phyloP scores from a whole-genome alignment of 768 basidiomycete species.

The Lentinula edodes region DNA sequence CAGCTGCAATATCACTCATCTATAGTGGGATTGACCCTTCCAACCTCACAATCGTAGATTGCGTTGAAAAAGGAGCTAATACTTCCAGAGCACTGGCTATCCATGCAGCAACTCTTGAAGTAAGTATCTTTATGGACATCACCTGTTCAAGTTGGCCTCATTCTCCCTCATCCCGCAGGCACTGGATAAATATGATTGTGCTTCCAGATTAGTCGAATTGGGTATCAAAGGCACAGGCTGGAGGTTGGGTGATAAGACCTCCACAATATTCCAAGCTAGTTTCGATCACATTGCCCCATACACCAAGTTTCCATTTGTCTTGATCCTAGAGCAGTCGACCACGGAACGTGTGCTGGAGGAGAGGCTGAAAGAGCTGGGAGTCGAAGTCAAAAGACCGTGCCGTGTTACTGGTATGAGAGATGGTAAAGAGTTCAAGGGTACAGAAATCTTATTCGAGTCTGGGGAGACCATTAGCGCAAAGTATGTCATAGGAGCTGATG shows the following conservation, averaged over 20 bases:
- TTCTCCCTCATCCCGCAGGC: slow-evolving; percentile 18
- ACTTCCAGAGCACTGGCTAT: slow-evolving; percentile 35
- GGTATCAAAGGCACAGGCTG: slow-evolving; percentile 20
- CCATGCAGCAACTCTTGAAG: slow-evolving; percentile 45
- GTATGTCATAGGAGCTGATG: slow-evolving; percentile 37
- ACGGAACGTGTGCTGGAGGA: slow-evolving; percentile 32
- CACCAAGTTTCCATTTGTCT: slow-evolving; percentile 31
- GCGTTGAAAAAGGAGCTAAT: slow-evolving; percentile 23
- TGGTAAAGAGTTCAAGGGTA: slow-evolving; percentile 15
- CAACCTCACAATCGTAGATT: slow-evolving; percentile 35
- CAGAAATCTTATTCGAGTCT: background rate
- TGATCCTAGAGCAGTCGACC: slow-evolving; percentile 30
- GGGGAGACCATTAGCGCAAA: background rate
- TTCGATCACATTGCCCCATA: slow-evolving; percentile 22
- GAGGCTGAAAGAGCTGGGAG: slow-evolving; percentile 20
- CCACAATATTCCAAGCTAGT: slow-evolving; percentile 9
- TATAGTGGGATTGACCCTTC: slow-evolving; percentile 22
- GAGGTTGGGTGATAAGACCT: slow-evolving; percentile 16
- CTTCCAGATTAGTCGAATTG: slow-evolving; percentile 23
- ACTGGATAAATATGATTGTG: slow-evolving; percentile 29
- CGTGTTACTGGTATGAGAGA: slow-evolving; percentile 25
- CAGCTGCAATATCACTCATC: slow-evolving; percentile 30
- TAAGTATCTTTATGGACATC: slow-evolving; percentile 8
- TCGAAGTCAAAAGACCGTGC: slow-evolving; percentile 23
- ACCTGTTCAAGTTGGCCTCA: too few relatives aligned